Evolutionary conservation across 345 rosid species (phyloP).

Genomic region (Sonneratia caseolaris): DNA sequence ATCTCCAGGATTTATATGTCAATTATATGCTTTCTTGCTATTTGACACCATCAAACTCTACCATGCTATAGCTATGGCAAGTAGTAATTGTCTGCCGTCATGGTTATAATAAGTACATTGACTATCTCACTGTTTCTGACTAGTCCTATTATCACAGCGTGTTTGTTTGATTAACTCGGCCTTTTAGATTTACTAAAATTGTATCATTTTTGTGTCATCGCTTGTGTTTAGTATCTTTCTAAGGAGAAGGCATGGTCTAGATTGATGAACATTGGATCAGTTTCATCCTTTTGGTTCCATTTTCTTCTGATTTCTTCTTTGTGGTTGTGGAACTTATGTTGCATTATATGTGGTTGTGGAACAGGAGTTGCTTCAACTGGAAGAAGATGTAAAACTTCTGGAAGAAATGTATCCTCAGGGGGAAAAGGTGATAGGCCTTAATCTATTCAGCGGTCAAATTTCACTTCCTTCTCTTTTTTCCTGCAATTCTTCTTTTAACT

Average conservation of each 20-base stretch:
- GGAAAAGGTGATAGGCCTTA: conserved; percentile 54
- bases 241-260: background rate
- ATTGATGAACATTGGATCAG: background rate
- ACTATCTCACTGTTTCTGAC: no score
- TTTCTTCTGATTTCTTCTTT: background rate
- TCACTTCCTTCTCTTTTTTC: background rate
- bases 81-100: background rate
- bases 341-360: conserved; percentile 2
- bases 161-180: background rate
- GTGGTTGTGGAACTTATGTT: conserved; percentile 11
- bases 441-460: background rate
- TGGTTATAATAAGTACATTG: background rate
- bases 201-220: background rate
- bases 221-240: background rate
- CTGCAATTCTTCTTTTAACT: background rate
- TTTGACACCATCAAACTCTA: background rate
- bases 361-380: conserved; percentile 86
- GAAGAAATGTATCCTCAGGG: conserved; percentile 99
- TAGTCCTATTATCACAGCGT: background rate
- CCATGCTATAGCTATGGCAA: background rate
- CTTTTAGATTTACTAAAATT: background rate
- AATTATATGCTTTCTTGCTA: background rate
- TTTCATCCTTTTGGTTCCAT: background rate
- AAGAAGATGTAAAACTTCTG: conserved; percentile 93
- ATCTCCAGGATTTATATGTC: background rate